Evolutionary conservation across 768 basidiomycete genomes (phyloP), one percentile per base, ranked within the genome.

Genomic region (Hydnum rufescens): DNA sequence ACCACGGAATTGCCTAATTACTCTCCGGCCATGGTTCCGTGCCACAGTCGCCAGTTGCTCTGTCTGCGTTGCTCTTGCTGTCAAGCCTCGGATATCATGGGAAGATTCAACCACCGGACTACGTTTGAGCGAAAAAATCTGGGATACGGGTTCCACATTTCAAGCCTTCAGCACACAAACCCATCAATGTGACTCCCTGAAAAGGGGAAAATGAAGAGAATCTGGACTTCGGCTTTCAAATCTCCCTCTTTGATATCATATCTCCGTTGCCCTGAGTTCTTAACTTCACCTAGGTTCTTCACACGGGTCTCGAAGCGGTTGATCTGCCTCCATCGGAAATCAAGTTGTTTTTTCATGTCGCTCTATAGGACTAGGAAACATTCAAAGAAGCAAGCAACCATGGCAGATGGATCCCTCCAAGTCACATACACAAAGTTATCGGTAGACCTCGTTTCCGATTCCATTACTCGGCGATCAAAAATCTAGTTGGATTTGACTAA

Each of bases 231-330:
- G 2, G 78, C 79, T 53, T 93, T 89, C 26, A 93, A 64, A 62
- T 97, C 90, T n/a, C 84, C 84, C 55, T 92, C 82, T 63, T 86
- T 89, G 28, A 74, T 62, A n/a, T 71, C 71, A 44, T 83, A 74
- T 66, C 88, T 87, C 57, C 77, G 75, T 55, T 85, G 74, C 90
- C 89, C n/a, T n/a, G n/a, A n/a, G n/a, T n/a, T n/a, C n/a, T n/a
- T n/a, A n/a, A n/a, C n/a, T n/a, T n/a, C n/a, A n/a, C n/a, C n/a
- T n/a, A n/a, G n/a, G n/a, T n/a, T n/a, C n/a, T n/a, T n/a, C n/a
- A n/a, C n/a, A n/a, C n/a, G n/a, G n/a, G n/a, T n/a, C n/a, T n/a
- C n/a, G n/a, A n/a, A n/a, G n/a, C n/a, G n/a, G n/a, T n/a, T n/a
- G n/a, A n/a, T n/a, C n/a, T n/a, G n/a, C n/a, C n/a, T n/a, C n/a